Conservation (phyloP, 2,329 filamentous ascomycete species). For the Ophiostoma quercus region DNA sequence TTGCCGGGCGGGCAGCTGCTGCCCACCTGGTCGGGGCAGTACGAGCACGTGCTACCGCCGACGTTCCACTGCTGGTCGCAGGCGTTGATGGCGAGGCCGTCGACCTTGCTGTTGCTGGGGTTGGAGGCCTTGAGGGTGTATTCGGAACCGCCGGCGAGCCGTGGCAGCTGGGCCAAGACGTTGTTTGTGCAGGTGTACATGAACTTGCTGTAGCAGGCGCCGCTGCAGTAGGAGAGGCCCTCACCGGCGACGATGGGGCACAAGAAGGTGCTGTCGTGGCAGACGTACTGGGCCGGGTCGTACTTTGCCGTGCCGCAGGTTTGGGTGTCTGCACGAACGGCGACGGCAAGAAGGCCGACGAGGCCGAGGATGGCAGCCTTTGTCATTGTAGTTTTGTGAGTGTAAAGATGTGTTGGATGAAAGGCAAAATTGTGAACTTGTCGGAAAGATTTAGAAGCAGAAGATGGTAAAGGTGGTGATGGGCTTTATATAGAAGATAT, state of each 20-base stretch:
- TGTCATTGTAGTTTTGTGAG: neutral
- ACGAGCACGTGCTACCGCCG: slow-evolving; percentile 32
- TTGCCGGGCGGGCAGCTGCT: slow-evolving; percentile 32
- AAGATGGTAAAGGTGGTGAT: neutral
- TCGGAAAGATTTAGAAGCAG: no score
- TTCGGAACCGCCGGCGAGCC: slow-evolving; percentile 26
- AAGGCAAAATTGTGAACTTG: no score
- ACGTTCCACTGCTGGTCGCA: slow-evolving; percentile 28
- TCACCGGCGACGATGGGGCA: slow-evolving; percentile 36
- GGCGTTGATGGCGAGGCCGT: slow-evolving; percentile 33
- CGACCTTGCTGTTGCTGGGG: slow-evolving; percentile 30
- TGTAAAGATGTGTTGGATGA: neutral
- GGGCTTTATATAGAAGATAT: neutral
- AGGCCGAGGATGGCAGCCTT: slow-evolving; percentile 17
- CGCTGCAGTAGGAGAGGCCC: slow-evolving; percentile 34
- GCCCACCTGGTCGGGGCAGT: slow-evolving; percentile 32
- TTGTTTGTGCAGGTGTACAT: slow-evolving; percentile 34
- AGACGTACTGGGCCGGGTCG: slow-evolving; percentile 32
- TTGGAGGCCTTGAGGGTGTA: slow-evolving; percentile 34
- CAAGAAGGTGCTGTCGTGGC: slow-evolving; percentile 32
- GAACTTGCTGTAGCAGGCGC: slow-evolving; percentile 36
- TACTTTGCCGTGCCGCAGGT: slow-evolving; percentile 26
- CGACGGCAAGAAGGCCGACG: slow-evolving; percentile 21
- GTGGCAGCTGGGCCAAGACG: slow-evolving; percentile 29
- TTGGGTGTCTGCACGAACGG: slow-evolving; percentile 16